phyloP scores from a whole-genome alignment of 2,329 filamentous ascomycete genomes.

The Celoporthe dispersa region DNA sequence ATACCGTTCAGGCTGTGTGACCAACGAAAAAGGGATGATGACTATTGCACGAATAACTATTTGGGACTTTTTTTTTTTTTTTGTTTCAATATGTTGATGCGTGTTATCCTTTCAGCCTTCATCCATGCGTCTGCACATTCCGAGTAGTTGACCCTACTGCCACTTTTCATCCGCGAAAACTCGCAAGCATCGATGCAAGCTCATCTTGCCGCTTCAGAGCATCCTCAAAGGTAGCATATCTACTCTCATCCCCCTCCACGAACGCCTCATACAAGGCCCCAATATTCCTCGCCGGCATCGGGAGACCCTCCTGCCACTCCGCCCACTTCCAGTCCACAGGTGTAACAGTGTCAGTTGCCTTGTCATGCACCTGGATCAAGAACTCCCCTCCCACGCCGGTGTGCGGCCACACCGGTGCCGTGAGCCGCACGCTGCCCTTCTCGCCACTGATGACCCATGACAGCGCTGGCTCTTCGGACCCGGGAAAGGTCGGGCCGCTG shows the following conservation, averaged over 20 bases:
- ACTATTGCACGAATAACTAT: background rate
- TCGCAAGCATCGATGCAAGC: slow-evolving; percentile 6
- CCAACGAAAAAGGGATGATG: background rate
- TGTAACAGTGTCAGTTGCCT: slow-evolving; percentile 49
- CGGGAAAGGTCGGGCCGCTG: slow-evolving; percentile 49
- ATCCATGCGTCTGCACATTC: no score
- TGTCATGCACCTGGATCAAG: slow-evolving; percentile 55
- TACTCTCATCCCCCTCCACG: slow-evolving; percentile 21
- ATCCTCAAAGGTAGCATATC: slow-evolving; percentile 21
- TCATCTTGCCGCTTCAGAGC: slow-evolving; percentile 22
- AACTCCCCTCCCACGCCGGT: slow-evolving; percentile 43
- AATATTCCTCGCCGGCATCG: slow-evolving; percentile 51
- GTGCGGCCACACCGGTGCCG: slow-evolving; percentile 34
- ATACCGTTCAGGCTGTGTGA: background rate
- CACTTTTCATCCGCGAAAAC: background rate
- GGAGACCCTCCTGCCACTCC: slow-evolving; percentile 51
- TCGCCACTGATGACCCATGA: slow-evolving; percentile 54
- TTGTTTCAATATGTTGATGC: no score
- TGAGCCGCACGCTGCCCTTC: slow-evolving; percentile 49
- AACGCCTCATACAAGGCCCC: slow-evolving; percentile 62
- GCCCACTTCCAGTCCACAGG: slow-evolving; percentile 49
- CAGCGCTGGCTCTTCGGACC: slow-evolving; percentile 42
- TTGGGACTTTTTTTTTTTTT: background rate
- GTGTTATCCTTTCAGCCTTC: no score
- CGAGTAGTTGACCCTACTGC: background rate